phyloP scores from a whole-genome alignment of 1,284 basidiomycete species.

The Exobasidium rhododendri region DNA sequence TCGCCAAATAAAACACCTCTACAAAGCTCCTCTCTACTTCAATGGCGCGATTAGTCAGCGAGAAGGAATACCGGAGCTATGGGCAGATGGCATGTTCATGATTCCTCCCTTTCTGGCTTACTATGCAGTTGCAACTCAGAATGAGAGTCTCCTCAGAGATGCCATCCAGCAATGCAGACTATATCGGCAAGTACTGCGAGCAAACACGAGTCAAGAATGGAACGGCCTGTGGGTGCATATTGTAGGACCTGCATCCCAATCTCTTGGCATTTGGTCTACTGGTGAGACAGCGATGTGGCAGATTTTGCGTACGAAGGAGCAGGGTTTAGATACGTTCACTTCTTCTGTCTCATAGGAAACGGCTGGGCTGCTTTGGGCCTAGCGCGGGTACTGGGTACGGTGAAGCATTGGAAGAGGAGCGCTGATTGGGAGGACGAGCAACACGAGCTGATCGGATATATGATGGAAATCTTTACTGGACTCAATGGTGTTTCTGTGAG shows the following conservation, averaged over 20 bases:
- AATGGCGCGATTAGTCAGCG: conserved; percentile 56
- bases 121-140: conserved; percentile 70
- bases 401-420: conserved; percentile 61
- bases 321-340: too few species aligned
- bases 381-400: conserved; percentile 74
- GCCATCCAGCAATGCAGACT: conserved; percentile 75
- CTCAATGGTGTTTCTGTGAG: conserved; percentile 62
- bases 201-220: conserved; percentile 60
- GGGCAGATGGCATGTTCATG: conserved; percentile 56
- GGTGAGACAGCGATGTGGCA: too few species aligned
- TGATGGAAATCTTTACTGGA: conserved; percentile 65
- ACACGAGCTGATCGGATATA: conserved; percentile 66
- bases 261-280: conserved; percentile 62
- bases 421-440: conserved; percentile 58
- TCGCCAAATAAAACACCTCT: conserved; percentile 69
- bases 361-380: conserved; percentile 83
- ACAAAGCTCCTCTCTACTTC: conserved; percentile 61
- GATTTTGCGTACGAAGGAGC: too few species aligned
- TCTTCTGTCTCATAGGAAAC: conserved; percentile 65
- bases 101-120: conserved; percentile 82
- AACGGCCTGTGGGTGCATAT: conserved; percentile 51
- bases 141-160: conserved; percentile 66
- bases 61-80: conserved; percentile 26
- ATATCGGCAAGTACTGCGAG: conserved; percentile 64
- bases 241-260: conserved; percentile 20